phyloP scores from a whole-genome alignment of 352 stramenopile genomes.

The Phytophthora tentaculata region DNA sequence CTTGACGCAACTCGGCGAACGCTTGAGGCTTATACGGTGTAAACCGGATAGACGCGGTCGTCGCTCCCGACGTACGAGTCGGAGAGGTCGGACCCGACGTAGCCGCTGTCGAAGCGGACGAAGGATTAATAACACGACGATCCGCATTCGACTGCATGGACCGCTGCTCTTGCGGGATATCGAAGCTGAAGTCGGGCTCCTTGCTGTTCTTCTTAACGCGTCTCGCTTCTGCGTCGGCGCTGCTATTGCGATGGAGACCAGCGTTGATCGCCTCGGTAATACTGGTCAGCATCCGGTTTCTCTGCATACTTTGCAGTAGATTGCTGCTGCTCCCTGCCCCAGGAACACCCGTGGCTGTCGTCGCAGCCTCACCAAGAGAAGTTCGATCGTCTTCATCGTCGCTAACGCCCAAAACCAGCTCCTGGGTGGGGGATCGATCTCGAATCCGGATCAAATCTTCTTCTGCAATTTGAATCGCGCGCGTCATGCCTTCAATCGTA shows the following conservation, averaged over 20 bases:
- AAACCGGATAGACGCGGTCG: constrained; percentile 61
- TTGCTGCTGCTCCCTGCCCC: constrained; percentile 16
- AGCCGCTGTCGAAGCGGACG: constrained; percentile 30
- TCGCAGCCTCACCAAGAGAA: constrained; percentile 29
- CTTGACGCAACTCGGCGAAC: constrained; percentile 80
- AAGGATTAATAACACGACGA: constrained; percentile 28
- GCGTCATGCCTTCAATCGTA: constrained; percentile 89
- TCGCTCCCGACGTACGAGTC: constrained; percentile 10
- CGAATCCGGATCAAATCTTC: constrained; percentile 59
- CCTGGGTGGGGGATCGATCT: constrained; percentile 57
- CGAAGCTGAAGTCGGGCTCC: constrained; percentile 40
- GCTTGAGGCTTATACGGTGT: constrained; percentile 74
- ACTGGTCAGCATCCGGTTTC: constrained; percentile 34
- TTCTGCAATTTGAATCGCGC: constrained; percentile 72
- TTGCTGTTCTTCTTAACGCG: constrained; percentile 28
- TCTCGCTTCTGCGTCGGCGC: constrained; percentile 22
- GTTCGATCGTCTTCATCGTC: constrained; percentile 18
- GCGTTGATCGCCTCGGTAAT: constrained; percentile 39
- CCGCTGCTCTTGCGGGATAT: constrained; percentile 41
- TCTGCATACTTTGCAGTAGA: constrained; percentile 29
- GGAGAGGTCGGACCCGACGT: constrained; percentile 18
- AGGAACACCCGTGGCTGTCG: constrained; percentile 27
- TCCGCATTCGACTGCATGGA: constrained; percentile 20
- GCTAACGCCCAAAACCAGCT: constrained; percentile 36
- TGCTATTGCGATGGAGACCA: constrained; percentile 36